Base-by-base conservation (phyloP, 345 rosid genomes). In the Hibiscus tridactylites region DNA sequence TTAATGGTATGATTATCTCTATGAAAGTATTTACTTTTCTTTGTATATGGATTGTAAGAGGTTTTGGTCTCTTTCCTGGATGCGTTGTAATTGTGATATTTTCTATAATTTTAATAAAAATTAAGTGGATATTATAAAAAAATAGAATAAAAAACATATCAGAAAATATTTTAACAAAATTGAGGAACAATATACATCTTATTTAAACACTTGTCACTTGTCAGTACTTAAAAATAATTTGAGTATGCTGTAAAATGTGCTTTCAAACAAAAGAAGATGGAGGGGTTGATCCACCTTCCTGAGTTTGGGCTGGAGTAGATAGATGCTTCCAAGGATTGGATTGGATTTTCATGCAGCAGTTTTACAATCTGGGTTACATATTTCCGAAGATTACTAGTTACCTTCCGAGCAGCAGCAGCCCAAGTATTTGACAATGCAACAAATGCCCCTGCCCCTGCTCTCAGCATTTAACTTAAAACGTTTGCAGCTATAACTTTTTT, bases 371-470 rank as follows among this genome's bases (percentile, higher is more conserved):
- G 17, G 5, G 35, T 16, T 62, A 39, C 66, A 62, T 35, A 21
- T n/a, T 35, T 61, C 4, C 8, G 24, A 61, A 61, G 46, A 33
- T 61, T 7, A 33, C 47, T n/a, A 52, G n/a, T 52, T 50, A 28
- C 26, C 91, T 21, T 21, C 24, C 24, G 1, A 21, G 24, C 96
- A 58, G 90, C 88, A 76, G 86, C 89, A n/a, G 98, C 97, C 49
- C 86, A 80, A 12, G 90, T 82, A 84, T 90, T 90, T 3, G 98
- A 94, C 12, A 91, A 70, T 3, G 93, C 88, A 71, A 91, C 76
- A 81, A 88, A 94, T 16, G 98, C 98, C 73, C 97, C 97, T 11
- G 98, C 89, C 68, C 68, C 98, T 83, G 66, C 81, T 80, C 21
- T 78, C 77, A 52, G 84, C 86, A 79, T 85, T 94, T 49, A 88